Evolutionary conservation across 305 asterid genomes (phyloP), one percentile per base, ranked within the genome.

Genomic region (Vinca major): DNA sequence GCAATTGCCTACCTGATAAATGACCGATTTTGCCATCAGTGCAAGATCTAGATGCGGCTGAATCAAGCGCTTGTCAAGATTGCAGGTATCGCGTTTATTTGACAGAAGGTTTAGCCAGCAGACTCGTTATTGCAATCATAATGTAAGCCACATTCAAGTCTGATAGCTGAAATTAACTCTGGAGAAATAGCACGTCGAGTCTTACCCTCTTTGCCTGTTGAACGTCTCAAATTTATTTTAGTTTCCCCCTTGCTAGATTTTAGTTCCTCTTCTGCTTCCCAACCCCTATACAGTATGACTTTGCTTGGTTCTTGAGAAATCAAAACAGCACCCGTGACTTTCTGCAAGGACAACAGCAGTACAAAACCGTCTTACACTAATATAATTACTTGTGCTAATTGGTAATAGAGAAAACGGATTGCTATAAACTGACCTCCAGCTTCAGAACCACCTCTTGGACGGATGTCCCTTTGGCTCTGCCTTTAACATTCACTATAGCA

Each of bases 221-320:
- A 64, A 60, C 26, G 16, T 58, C 75, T 66, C 41, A 14, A 64
- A 62, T 71, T 66, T 65, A 45, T 63, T 49, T 36, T 63, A 20
- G 14, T 39, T 39, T 69, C 75, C 62, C 52, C 77, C 72, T 63
- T 67, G 36, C 77, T 64, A 65, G 48, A 73, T 77, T 65, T 74
- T 21, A 79, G 63, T 50, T 81, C 77, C 65, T 74, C 66, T 58
- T 70, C 87, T 60, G 88, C 80, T 47, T 85, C 95, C 91, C 93
- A 89, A n/a, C 96, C 96, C 77, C 96, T 83, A 75, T 87, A 93
- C 71, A 93, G 91, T 72, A 93, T 91, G 75, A 93, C 89, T 79
- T 93, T 91, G 82, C 88, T 91, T 37, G 99, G 96, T 81, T 93
- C 99, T 73, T 86, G 96, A 48, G 97, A 93, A 60, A 93, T 96